Conservation (phyloP, 2,329 filamentous ascomycete genomes). For the Beauveria caledonica region DNA sequence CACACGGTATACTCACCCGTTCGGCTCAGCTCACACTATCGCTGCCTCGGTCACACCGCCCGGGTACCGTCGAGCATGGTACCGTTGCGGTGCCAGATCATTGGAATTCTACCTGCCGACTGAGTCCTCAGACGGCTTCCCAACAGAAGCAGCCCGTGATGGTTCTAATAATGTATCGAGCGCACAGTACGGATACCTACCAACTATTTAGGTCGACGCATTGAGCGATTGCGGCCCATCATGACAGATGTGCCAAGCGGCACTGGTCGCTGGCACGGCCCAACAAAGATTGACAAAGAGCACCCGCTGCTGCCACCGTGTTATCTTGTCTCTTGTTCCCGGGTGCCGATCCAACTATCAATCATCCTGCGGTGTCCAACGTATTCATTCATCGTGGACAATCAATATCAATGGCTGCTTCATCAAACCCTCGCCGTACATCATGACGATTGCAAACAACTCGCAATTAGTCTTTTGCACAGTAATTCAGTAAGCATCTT, state of each 20-base stretch:
- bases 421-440: not conserved
- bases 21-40: not conserved
- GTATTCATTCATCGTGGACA: too few relatives aligned
- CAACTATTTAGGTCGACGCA: too few relatives aligned
- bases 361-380: not conserved
- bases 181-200: too few relatives aligned
- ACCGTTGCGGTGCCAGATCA: not conserved
- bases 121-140: not conserved
- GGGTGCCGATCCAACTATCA: not conserved
- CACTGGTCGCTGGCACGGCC: not conserved
- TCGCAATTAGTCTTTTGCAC: too few relatives aligned
- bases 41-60: not conserved
- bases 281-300: not conserved
- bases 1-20: conserved; percentile 1
- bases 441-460: too few relatives aligned
- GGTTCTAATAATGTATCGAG: not conserved
- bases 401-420: too few relatives aligned
- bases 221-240: conserved; percentile 3
- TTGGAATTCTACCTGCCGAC: not conserved
- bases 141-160: not conserved
- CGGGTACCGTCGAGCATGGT: not conserved
- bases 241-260: not conserved
- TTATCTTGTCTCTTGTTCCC: not conserved
- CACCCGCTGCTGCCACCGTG: not conserved
- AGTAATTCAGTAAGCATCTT: too few relatives aligned